Conservation (phyloP, 345 rosid species). For the Camelina laxa region DNA sequence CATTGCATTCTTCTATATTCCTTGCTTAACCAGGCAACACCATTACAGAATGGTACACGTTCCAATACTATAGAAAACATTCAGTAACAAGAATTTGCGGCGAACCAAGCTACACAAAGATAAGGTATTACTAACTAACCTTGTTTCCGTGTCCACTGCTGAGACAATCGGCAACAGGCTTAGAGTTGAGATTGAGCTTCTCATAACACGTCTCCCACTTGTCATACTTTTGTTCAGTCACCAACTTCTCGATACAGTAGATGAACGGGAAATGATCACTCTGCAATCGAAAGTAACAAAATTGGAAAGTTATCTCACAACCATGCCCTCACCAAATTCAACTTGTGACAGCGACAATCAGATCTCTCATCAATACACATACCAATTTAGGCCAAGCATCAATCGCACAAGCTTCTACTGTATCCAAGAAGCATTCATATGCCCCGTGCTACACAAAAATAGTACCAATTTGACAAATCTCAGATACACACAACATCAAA, state of each 20-base stretch:
- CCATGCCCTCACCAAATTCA: background rate
- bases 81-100: background rate
- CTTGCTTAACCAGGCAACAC: background rate
- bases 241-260: constrained; percentile 75
- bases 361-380: constrained; percentile 33
- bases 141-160: constrained; percentile 60
- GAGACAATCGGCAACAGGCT: constrained; percentile 66
- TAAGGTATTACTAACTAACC: constrained; percentile 48
- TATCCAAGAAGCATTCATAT: constrained; percentile 76
- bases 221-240: constrained; percentile 50
- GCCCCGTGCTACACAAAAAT: constrained; percentile 76
- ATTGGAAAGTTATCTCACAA: constrained; percentile 2
- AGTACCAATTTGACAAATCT: background rate
- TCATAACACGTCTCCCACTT: constrained; percentile 82
- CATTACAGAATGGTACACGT: constrained; percentile 11
- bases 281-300: constrained; percentile 51
- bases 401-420: constrained; percentile 90
- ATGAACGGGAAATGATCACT: constrained; percentile 75
- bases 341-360: background rate
- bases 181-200: constrained; percentile 61
- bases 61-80: background rate
- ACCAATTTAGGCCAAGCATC: constrained; percentile 80
- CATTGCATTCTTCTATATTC: background rate
- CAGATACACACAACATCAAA: background rate
- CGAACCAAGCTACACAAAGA: background rate